Evolutionary conservation across 495 filamentous ascomycete species (phyloP).

Genomic region (Aspergillus bertholletiae): DNA sequence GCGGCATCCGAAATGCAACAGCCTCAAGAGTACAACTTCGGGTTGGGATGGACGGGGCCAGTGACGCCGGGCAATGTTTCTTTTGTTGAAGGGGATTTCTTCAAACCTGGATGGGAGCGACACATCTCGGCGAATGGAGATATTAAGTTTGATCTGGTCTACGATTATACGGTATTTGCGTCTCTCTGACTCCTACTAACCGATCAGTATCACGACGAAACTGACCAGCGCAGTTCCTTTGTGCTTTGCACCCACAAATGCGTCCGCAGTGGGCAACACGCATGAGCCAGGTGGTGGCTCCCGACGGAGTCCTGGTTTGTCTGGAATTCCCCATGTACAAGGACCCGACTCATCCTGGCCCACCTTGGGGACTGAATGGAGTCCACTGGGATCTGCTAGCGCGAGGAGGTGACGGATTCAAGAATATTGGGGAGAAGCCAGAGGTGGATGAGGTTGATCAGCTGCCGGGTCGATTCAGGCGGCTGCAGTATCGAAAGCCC

Average conservation of each 20-base stretch:
- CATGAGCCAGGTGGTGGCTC: slow-evolving; percentile 28
- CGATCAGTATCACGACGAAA: not conserved
- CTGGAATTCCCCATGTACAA: slow-evolving; percentile 42
- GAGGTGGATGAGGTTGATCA: not conserved
- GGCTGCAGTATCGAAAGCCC: slow-evolving; percentile 6
- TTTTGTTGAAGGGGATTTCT: slow-evolving; percentile 65
- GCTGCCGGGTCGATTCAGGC: not conserved
- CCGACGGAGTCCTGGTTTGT: slow-evolving; percentile 35
- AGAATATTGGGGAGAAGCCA: not conserved
- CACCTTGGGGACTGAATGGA: slow-evolving; percentile 35
- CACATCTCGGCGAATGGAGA: slow-evolving; percentile 19
- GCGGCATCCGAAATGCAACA: slow-evolving; percentile 9
- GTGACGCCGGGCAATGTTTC: slow-evolving; percentile 22
- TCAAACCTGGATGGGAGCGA: slow-evolving; percentile 47
- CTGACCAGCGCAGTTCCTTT: slow-evolving; percentile 28
- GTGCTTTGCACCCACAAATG: slow-evolving; percentile 35
- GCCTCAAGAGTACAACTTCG: slow-evolving; percentile 20
- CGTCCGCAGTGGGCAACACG: slow-evolving; percentile 29
- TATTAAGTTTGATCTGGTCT: slow-evolving; percentile 64
- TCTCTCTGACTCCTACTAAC: not conserved
- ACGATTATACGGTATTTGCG: slow-evolving; percentile 66
- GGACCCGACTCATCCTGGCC: slow-evolving; percentile 30
- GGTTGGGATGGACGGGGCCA: not conserved
- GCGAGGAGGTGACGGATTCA: not conserved
- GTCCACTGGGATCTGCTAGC: slow-evolving; percentile 31